These are phyloP conservation scores for Corynascus novoguineensis DNA, from an alignment of 495 filamentous ascomycete genomes.

Conservation along the genomic window DNA sequence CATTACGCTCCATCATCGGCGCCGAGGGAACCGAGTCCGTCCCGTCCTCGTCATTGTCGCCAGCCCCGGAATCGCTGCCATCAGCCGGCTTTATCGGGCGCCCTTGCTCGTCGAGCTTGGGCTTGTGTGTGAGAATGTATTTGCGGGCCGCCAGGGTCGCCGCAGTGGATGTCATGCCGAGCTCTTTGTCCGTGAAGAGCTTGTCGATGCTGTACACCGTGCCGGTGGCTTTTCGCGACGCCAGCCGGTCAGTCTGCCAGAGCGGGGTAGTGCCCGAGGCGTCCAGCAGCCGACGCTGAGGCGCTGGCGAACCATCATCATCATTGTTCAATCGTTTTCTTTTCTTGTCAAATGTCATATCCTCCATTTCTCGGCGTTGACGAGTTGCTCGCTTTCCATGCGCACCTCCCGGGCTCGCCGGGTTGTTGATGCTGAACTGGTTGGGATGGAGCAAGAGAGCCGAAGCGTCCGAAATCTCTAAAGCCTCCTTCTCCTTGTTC, in stretches of 20 bases:
- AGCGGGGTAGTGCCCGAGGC: slow-evolving; percentile 49
- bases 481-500: slow-evolving; percentile 76
- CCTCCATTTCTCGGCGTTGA: slow-evolving; percentile 73
- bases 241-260: slow-evolving; percentile 46
- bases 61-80: slow-evolving; percentile 49
- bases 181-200: slow-evolving; percentile 91
- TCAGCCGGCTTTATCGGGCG: slow-evolving; percentile 42
- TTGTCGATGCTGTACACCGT: slow-evolving; percentile 75
- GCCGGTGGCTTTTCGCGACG: slow-evolving; percentile 41
- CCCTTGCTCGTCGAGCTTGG: slow-evolving; percentile 43
- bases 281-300: slow-evolving; percentile 42
- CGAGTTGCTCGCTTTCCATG: slow-evolving; percentile 79
- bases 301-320: slow-evolving; percentile 66
- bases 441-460: slow-evolving; percentile 86
- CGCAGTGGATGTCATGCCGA: slow-evolving; percentile 65
- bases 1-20: slow-evolving; percentile 64
- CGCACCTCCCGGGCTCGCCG: slow-evolving; percentile 70
- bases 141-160: slow-evolving; percentile 60
- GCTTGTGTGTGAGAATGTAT: slow-evolving; percentile 49
- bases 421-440: slow-evolving; percentile 81
- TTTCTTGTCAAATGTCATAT: slow-evolving; percentile 69
- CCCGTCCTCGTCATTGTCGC: slow-evolving; percentile 41
- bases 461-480: slow-evolving; percentile 84
- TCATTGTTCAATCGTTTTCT: slow-evolving; percentile 75
- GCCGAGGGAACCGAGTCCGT: slow-evolving; percentile 49